Conservation (phyloP, 225 moss, liverwort and hornwort species). For the Sphagnum tenellum region DNA sequence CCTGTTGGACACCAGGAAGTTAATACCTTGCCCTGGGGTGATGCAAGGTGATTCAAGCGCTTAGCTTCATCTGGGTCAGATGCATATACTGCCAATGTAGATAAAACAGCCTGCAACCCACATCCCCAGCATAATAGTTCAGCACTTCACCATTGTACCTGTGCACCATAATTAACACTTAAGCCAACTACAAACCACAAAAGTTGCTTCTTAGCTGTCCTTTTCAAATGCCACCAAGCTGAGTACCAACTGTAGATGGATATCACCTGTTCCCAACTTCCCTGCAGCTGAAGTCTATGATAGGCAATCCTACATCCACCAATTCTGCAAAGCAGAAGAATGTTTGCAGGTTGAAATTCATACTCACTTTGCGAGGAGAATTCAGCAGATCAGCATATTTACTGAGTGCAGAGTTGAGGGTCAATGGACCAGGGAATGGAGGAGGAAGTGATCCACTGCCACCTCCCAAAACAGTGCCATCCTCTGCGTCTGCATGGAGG, state of each 20-base stretch:
- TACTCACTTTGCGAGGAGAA: slow-evolving; percentile 36
- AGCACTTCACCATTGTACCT: slow-evolving; percentile 1
- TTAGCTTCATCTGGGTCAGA: slow-evolving; percentile 37
- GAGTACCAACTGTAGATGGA: no score
- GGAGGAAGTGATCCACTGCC: slow-evolving; percentile 45
- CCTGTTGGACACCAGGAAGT: no score
- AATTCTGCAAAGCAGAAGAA: no score
- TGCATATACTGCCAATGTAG: slow-evolving; percentile 55
- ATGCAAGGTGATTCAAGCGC: slow-evolving; percentile 58
- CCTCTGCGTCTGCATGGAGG: slow-evolving; percentile 51
- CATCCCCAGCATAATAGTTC: not conserved
- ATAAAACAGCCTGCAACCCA: slow-evolving; percentile 40
- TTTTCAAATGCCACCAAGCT: no score
- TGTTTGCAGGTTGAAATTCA: no score
- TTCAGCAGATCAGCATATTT: slow-evolving; percentile 73
- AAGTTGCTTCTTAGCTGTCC: no score
- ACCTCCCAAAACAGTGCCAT: slow-evolving; percentile 54
- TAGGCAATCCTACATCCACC: no score
- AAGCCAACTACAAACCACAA: no score
- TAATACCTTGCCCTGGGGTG: slow-evolving; percentile 52
- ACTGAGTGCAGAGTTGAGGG: slow-evolving; percentile 51
- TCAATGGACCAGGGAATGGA: slow-evolving; percentile 65
- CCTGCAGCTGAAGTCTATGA: no score
- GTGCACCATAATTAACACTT: no score
- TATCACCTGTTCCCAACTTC: no score